Conservation (phyloP, 2,329 filamentous ascomycete species). For the Parastagonospora nodorum region DNA sequence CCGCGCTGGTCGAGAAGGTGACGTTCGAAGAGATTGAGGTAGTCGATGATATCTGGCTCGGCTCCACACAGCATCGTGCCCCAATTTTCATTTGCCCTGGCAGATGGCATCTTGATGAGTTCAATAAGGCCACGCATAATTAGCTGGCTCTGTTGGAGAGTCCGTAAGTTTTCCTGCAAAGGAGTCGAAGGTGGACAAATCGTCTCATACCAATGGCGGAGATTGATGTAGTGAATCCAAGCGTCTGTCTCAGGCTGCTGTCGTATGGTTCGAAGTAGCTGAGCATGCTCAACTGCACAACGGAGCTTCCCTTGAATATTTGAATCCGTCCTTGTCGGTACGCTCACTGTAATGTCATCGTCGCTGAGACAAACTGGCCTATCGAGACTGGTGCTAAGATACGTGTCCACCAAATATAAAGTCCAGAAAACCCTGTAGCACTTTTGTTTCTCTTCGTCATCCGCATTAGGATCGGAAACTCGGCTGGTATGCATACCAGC, state of each 20-base stretch:
- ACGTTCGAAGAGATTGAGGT: constrained; percentile 4
- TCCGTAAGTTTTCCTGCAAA: background rate
- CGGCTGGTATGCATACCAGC: constrained; percentile 14
- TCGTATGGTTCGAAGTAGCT: constrained; percentile 5
- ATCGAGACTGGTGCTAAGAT: constrained; percentile 12
- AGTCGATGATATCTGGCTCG: background rate
- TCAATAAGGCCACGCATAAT: constrained; percentile 2
- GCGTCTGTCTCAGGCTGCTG: background rate
- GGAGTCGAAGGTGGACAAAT: background rate
- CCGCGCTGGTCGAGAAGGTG: background rate
- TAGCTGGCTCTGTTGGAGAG: background rate
- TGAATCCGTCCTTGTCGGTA: background rate
- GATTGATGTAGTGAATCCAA: constrained; percentile 8
- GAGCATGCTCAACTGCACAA: constrained; percentile 6
- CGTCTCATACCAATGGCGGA: constrained; percentile 10
- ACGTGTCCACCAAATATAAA: constrained; percentile 14
- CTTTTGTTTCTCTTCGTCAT: constrained; percentile 4
- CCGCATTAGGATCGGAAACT: constrained; percentile 1
- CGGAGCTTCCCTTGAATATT: background rate
- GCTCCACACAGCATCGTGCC: constrained; percentile 1
- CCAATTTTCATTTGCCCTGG: background rate
- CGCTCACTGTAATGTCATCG: constrained; percentile 1
- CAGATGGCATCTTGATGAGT: constrained; percentile 1
- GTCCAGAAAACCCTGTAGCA: constrained; percentile 8
- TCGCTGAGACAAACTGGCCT: constrained; percentile 12